Conservation (phyloP, 345 rosid species). For the Raphanus sativus region DNA sequence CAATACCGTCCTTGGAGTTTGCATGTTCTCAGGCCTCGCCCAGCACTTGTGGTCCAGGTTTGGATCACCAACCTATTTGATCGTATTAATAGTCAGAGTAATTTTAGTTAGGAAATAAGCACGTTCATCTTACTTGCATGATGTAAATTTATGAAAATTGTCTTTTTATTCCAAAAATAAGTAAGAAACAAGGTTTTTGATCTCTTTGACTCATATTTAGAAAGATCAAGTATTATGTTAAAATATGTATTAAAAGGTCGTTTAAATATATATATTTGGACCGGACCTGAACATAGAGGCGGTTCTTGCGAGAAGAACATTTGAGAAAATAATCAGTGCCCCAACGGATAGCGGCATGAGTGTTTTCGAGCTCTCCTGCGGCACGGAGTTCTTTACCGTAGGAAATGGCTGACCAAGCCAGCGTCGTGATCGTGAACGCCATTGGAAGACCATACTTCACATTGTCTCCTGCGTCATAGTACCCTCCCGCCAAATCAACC, state of each 20-base stretch:
- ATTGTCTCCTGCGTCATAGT: constrained; percentile 92
- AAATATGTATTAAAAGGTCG: neutral
- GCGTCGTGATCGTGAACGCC: constrained; percentile 86
- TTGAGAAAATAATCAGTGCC: constrained; percentile 93
- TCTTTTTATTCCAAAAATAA: neutral
- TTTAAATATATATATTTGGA: neutral
- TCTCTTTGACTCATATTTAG: neutral
- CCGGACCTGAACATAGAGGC: constrained; percentile 69
- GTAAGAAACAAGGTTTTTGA: neutral
- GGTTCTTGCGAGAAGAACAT: constrained; percentile 45
- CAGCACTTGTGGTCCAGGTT: constrained; percentile 74
- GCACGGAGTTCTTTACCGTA: constrained; percentile 53
- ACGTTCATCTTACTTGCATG: neutral
- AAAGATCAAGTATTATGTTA: neutral
- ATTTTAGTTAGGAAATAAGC: neutral
- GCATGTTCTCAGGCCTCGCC: constrained; percentile 79
- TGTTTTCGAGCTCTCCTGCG: constrained; percentile 51
- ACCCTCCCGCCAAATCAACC: constrained; percentile 85
- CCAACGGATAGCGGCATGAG: constrained; percentile 67
- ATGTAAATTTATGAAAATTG: neutral
- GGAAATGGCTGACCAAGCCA: constrained; percentile 67
- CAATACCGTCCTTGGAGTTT: constrained; percentile 69
- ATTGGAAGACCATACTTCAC: constrained; percentile 84
- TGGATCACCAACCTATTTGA: constrained; percentile 72
- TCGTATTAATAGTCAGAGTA: constrained; percentile 17